These are phyloP conservation scores for Suhomyces kunorum DNA, from an alignment of 1,139 yeast species.

Conservation along the genomic window DNA sequence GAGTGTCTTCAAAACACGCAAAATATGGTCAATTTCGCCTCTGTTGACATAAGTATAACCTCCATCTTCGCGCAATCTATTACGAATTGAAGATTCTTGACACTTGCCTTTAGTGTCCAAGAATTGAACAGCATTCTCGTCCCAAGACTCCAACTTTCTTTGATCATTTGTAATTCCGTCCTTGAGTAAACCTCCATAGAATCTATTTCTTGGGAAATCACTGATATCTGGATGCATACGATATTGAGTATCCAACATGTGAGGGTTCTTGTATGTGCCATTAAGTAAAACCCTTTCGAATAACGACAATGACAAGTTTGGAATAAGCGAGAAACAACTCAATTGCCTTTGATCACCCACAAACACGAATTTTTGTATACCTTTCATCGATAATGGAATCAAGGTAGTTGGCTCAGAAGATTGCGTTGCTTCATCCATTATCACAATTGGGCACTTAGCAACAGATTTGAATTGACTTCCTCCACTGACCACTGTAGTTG, in stretches of 20 bases:
- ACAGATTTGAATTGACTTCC: slow-evolving; percentile 61
- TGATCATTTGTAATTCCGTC: slow-evolving; percentile 61
- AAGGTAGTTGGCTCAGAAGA: slow-evolving; percentile 70
- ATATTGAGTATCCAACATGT: slow-evolving; percentile 71
- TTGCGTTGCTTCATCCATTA: slow-evolving; percentile 50
- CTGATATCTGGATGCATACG: slow-evolving; percentile 67
- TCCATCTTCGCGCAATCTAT: slow-evolving; percentile 45
- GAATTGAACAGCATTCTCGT: slow-evolving; percentile 49
- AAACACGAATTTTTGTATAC: slow-evolving; percentile 65
- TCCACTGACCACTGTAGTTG: slow-evolving; percentile 73
- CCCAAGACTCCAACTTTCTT: slow-evolving; percentile 43
- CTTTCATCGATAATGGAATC: slow-evolving; percentile 69
- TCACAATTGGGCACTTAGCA: slow-evolving; percentile 62
- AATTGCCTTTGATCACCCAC: slow-evolving; percentile 72
- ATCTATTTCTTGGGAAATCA: slow-evolving; percentile 60
- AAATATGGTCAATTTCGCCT: slow-evolving; percentile 52
- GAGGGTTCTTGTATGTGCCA: slow-evolving; percentile 58
- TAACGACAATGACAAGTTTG: slow-evolving; percentile 56
- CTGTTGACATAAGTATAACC: slow-evolving; percentile 58
- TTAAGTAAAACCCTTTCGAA: slow-evolving; percentile 60
- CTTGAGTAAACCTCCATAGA: slow-evolving; percentile 54
- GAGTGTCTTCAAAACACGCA: slow-evolving; percentile 48
- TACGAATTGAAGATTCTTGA: slow-evolving; percentile 48
- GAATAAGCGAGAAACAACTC: slow-evolving; percentile 67
- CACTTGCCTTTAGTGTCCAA: slow-evolving; percentile 51